These are phyloP conservation scores for Silene coronaria DNA, from an alignment of 179 eudicot species.

Conservation along the genomic window DNA sequence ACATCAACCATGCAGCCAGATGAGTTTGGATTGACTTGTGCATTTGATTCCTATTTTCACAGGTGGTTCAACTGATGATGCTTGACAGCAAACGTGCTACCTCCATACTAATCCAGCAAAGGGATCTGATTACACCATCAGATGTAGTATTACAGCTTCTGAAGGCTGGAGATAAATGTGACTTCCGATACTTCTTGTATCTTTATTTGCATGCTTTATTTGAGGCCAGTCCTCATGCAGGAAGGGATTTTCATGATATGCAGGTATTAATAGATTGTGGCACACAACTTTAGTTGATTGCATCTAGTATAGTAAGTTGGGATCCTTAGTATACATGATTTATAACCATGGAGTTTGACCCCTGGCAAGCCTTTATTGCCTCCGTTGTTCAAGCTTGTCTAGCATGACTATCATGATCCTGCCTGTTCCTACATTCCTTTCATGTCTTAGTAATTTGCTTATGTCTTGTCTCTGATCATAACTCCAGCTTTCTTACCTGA, in stretches of 20 bases:
- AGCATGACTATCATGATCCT: not conserved
- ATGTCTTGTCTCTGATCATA: not conserved
- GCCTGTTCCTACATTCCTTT: not conserved
- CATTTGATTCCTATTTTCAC: slow-evolving; percentile 20
- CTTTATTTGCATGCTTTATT: slow-evolving; percentile 70
- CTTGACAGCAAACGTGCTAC: slow-evolving; percentile 76
- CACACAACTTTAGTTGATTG: not conserved
- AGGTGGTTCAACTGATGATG: slow-evolving; percentile 90
- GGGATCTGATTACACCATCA: slow-evolving; percentile 65
- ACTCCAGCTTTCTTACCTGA: not conserved
- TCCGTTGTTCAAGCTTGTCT: not conserved
- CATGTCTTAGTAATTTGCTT: not conserved
- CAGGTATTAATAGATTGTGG: slow-evolving; percentile 47
- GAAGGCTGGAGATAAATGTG: slow-evolving; percentile 58
- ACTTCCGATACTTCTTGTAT: slow-evolving; percentile 60
- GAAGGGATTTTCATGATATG: slow-evolving; percentile 92
- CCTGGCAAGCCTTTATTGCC: not conserved
- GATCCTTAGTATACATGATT: not conserved
- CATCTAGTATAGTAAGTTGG: not conserved
- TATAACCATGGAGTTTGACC: not conserved
- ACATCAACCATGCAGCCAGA: not conserved
- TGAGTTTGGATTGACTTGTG: not conserved
- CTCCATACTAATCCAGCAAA: slow-evolving; percentile 62
- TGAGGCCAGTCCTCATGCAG: slow-evolving; percentile 82
- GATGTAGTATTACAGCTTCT: slow-evolving; percentile 83